Percentiles rank a stretch among this genome's conserved stretches.
Conservation (phyloP, 176 grass and related monocot species). For the Zea luxurians region DNA sequence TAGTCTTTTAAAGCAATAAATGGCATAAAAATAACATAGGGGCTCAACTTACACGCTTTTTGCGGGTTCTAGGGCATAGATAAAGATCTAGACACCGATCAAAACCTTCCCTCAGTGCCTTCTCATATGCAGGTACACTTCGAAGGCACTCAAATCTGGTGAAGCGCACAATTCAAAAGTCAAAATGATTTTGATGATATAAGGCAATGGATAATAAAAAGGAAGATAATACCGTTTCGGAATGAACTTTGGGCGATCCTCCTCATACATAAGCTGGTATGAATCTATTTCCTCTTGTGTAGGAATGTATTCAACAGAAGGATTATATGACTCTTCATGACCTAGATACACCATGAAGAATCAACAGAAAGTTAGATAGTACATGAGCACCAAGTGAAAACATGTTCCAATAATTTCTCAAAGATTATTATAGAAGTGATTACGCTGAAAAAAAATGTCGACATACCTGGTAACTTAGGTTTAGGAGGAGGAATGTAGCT, state of each 20-base stretch:
- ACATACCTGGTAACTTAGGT: slow-evolving; percentile 82
- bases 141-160: slow-evolving; percentile 78
- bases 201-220: slow-evolving; percentile 28
- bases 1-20: background rate
- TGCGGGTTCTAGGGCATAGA: slow-evolving; percentile 90
- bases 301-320: slow-evolving; percentile 91
- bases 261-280: slow-evolving; percentile 93
- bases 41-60: slow-evolving; percentile 69
- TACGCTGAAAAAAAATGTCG: background rate
- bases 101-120: slow-evolving; percentile 84
- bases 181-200: slow-evolving; percentile 25
- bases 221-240: slow-evolving; percentile 57
- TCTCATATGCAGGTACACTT: slow-evolving; percentile 91
- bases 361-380: slow-evolving; percentile 17
- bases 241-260: slow-evolving; percentile 95
- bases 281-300: slow-evolving; percentile 96
- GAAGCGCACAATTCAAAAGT: slow-evolving; percentile 28
- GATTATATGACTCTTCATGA: slow-evolving; percentile 99
- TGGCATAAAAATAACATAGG: background rate
- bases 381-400: background rate
- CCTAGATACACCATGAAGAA: slow-evolving; percentile 57
- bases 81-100: slow-evolving; percentile 95
- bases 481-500: slow-evolving; percentile 93
- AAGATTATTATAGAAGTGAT: slow-evolving; percentile 13
- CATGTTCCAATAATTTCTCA: background rate